phyloP scores from a whole-genome alignment of 78 protist genomes.

The Tieghemostelium lacteum region DNA sequence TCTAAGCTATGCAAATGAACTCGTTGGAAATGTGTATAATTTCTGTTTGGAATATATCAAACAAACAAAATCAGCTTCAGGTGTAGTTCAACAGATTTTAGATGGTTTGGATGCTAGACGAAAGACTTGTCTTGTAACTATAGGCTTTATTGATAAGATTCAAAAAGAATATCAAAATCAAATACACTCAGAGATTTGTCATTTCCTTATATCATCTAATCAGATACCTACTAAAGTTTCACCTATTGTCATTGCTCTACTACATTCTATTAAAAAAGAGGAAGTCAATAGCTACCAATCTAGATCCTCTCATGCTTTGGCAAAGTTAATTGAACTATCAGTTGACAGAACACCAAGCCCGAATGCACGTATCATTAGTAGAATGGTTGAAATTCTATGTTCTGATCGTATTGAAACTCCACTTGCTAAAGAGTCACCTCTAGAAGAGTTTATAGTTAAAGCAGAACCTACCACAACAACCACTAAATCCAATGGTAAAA shows the following conservation, averaged over 20 bases:
- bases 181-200: conserved; percentile 7
- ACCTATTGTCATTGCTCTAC: conserved; percentile 5
- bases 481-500: too few species aligned
- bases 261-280: conserved; percentile 56
- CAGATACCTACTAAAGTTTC: conserved; percentile 48
- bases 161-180: conserved; percentile 60
- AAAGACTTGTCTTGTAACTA: conserved; percentile 30
- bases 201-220: conserved; percentile 13
- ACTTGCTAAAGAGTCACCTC: neutral
- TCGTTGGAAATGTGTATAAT: conserved; percentile 30
- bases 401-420: conserved; percentile 69
- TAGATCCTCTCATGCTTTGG: conserved; percentile 25
- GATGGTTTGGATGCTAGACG: conserved; percentile 53
- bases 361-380: conserved; percentile 35
- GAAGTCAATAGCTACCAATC: conserved; percentile 33
- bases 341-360: conserved; percentile 27
- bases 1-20: conserved; percentile 1
- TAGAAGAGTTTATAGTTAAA: neutral
- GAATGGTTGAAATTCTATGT: conserved; percentile 28
- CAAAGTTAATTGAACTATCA: conserved; percentile 15
- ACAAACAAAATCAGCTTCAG: neutral
- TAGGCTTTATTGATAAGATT: conserved; percentile 45
- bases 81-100: neutral
- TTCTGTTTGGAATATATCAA: conserved; percentile 21
- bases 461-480: too few species aligned